Conservation (phyloP, 2,329 filamentous ascomycete species). For the Epichloe festucae region DNA sequence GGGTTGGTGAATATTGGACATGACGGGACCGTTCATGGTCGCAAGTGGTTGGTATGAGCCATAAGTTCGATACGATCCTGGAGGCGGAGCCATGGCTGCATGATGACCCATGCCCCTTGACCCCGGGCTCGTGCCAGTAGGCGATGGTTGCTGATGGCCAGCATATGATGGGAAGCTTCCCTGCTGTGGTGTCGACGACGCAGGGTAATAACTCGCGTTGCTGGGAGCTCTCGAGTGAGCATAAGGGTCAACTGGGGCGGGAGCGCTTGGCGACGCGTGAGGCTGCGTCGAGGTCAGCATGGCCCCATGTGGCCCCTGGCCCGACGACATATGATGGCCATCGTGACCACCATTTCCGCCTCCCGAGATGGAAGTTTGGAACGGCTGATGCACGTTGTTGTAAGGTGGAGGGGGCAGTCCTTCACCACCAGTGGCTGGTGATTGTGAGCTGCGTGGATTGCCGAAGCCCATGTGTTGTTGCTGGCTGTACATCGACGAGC, state of each 20-base stretch:
- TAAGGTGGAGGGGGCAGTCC: conserved; percentile 54
- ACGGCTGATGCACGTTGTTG: conserved; percentile 53
- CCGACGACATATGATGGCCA: conserved; percentile 17
- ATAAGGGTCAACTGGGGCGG: conserved; percentile 47
- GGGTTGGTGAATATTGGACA: conserved; percentile 68
- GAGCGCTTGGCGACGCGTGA: conserved; percentile 34
- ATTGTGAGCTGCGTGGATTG: conserved; percentile 22
- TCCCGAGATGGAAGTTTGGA: conserved; percentile 43
- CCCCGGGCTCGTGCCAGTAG: conserved; percentile 26
- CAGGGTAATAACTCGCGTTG: conserved; percentile 49
- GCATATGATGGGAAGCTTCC: conserved; percentile 31
- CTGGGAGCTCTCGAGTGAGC: conserved; percentile 36
- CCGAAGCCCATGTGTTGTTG: conserved; percentile 34
- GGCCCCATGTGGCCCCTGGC: conserved; percentile 15
- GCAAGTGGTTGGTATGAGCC: conserved; percentile 38
- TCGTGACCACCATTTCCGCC: conserved; percentile 28
- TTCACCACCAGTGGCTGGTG: conserved; percentile 44
- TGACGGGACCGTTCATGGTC: conserved; percentile 52
- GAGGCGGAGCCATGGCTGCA: conserved; percentile 28
- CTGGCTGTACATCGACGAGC: conserved; percentile 28
- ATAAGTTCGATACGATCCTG: conserved; percentile 38
- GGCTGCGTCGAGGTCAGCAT: conserved; percentile 27
- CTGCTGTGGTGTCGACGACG: conserved; percentile 34
- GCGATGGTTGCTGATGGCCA: conserved; percentile 31
- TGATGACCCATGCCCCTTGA: conserved; percentile 25